phyloP scores from a whole-genome alignment of 306 rosid species.

The Gillenia trifoliata region DNA sequence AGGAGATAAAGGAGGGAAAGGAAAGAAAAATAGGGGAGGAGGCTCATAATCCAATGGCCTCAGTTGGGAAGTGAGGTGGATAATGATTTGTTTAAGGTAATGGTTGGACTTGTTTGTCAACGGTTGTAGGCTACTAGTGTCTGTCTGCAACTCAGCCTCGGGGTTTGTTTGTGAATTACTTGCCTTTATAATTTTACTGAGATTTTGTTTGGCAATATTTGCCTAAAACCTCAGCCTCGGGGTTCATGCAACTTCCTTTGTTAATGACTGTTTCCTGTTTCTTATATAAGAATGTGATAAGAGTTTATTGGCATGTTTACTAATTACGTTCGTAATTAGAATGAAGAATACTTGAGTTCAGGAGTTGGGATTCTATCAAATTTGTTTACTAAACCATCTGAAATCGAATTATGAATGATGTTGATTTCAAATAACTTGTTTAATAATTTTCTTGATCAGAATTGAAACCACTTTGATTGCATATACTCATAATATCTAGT shows the following conservation, averaged over 20 bases:
- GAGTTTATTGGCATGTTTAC: too few species aligned
- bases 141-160: slow-evolving; percentile 16
- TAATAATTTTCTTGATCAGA: too few species aligned
- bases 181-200: neutral
- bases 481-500: too few species aligned
- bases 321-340: too few species aligned
- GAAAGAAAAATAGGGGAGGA: slow-evolving; percentile 6
- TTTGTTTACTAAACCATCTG: too few species aligned
- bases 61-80: slow-evolving; percentile 30
- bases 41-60: slow-evolving; percentile 48
- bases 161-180: neutral
- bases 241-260: neutral
- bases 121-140: slow-evolving; percentile 28
- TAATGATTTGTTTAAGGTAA: slow-evolving; percentile 34
- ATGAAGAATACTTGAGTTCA: too few species aligned
- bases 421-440: too few species aligned
- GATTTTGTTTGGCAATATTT: neutral
- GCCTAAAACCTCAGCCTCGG: neutral
- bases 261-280: neutral
- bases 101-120: slow-evolving; percentile 31
- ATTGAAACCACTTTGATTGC: neutral
- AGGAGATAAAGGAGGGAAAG: slow-evolving; percentile 32
- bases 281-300: too few species aligned
- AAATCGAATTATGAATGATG: too few species aligned
- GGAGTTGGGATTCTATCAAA: too few species aligned